Evolutionary conservation across 2,329 filamentous ascomycete species (phyloP).

Genomic region (Pseudogymnoascus verrucosus): DNA sequence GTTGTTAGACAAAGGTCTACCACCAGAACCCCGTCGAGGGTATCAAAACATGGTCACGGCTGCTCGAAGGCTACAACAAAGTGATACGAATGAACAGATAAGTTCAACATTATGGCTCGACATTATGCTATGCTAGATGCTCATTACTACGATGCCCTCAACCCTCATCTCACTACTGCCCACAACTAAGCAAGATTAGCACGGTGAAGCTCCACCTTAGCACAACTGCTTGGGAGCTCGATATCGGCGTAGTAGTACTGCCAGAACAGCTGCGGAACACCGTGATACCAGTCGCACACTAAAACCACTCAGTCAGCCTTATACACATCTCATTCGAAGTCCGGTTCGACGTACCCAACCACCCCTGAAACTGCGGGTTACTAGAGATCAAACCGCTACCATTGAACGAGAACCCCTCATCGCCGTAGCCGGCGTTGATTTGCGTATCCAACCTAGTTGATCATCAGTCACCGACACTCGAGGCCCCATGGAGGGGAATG

Average conservation of each 20-base stretch:
- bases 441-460: conserved; percentile 4
- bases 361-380: conserved; percentile 10
- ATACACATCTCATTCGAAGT: not conserved
- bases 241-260: conserved; percentile 8
- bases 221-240: conserved; percentile 16
- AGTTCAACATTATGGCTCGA: not conserved
- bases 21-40: not conserved
- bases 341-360: conserved; percentile 10
- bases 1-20: not conserved
- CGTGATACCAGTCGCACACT: conserved; percentile 20
- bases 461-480: not conserved
- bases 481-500: not conserved
- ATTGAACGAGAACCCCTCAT: conserved; percentile 15
- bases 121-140: not conserved
- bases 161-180: not conserved
- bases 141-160: not conserved
- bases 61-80: not conserved
- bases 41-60: not conserved
- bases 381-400: conserved; percentile 13
- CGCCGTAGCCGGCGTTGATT: conserved; percentile 13
- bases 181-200: conserved; percentile 2
- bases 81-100: not conserved
- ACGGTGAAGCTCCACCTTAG: conserved; percentile 13
- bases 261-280: conserved; percentile 20
- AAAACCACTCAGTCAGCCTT: not conserved